Conservation (phyloP, 805 yeast genomes). For the Diddensiella caesifluorescens region DNA sequence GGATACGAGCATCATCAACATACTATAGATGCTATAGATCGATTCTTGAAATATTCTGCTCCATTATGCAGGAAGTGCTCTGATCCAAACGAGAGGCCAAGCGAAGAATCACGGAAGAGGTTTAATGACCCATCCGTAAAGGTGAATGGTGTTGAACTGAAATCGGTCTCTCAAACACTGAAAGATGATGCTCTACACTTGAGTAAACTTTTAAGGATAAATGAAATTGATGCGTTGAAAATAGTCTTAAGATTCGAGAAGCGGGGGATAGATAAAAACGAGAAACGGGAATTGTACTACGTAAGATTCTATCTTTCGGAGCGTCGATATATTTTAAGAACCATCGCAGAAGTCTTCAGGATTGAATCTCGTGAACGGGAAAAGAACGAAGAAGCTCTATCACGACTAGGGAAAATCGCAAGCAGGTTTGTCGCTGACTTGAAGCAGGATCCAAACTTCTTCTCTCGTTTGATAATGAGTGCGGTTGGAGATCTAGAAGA, state of each 20-base stretch:
- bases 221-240: constrained; percentile 17
- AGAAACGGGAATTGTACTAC: constrained; percentile 11
- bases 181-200: constrained; percentile 16
- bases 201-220: constrained; percentile 12
- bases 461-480: constrained; percentile 8
- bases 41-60: constrained; percentile 3
- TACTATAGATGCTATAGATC: constrained; percentile 9
- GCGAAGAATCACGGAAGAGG: constrained; percentile 5
- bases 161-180: constrained; percentile 7
- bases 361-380: neutral
- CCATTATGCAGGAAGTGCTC: constrained; percentile 8
- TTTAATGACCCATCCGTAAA: constrained; percentile 4
- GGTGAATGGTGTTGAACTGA: constrained; percentile 3
- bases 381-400: neutral
- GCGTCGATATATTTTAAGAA: constrained; percentile 16
- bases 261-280: constrained; percentile 12
- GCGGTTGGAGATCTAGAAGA: neutral
- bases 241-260: constrained; percentile 15
- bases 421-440: constrained; percentile 11
- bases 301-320: constrained; percentile 20
- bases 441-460: constrained; percentile 9
- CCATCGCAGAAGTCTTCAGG: constrained; percentile 9
- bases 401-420: constrained; percentile 6
- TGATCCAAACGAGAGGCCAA: constrained; percentile 11
- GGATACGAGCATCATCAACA: neutral